These are phyloP conservation scores for Pachysandra terminalis DNA, from an alignment of 164 flowering plant species.

Conservation along the genomic window DNA sequence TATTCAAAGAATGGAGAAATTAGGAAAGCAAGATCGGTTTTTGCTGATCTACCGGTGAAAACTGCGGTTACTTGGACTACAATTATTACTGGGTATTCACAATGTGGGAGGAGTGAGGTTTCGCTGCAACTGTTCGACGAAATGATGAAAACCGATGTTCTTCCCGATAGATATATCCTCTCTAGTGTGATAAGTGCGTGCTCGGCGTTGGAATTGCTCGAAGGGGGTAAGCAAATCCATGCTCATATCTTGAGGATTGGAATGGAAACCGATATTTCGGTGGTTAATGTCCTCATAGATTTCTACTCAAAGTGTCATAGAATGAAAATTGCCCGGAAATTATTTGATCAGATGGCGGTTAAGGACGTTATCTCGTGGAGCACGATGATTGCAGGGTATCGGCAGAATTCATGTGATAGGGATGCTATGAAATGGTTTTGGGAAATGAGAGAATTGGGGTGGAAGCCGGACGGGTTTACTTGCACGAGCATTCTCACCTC, in stretches of 20 bases:
- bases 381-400: conserved; percentile 69
- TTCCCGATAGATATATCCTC: conserved; percentile 55
- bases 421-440: conserved; percentile 52
- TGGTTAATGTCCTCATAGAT: conserved; percentile 57
- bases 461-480: conserved; percentile 60
- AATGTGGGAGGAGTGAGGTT: conserved; percentile 42
- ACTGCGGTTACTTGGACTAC: conserved; percentile 67
- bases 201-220: conserved; percentile 41
- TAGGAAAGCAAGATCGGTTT: conserved; percentile 43
- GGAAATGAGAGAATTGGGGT: conserved; percentile 44
- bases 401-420: conserved; percentile 55
- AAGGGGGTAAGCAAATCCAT: conserved; percentile 69
- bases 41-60: conserved; percentile 40
- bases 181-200: conserved; percentile 64
- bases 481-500: conserved; percentile 68
- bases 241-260: conserved; percentile 51
- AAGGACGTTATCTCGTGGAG: conserved; percentile 70
- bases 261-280: conserved; percentile 43
- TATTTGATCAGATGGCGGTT: conserved; percentile 47
- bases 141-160: conserved; percentile 38
- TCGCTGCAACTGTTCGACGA: conserved; percentile 45
- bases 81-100: conserved; percentile 51
- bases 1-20: conserved; percentile 48
- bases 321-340: conserved; percentile 29
- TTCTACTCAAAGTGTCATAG: conserved; percentile 50